Evolutionary conservation across 345 rosid species (phyloP).

Genomic region (Rhodamnia rubescens): DNA sequence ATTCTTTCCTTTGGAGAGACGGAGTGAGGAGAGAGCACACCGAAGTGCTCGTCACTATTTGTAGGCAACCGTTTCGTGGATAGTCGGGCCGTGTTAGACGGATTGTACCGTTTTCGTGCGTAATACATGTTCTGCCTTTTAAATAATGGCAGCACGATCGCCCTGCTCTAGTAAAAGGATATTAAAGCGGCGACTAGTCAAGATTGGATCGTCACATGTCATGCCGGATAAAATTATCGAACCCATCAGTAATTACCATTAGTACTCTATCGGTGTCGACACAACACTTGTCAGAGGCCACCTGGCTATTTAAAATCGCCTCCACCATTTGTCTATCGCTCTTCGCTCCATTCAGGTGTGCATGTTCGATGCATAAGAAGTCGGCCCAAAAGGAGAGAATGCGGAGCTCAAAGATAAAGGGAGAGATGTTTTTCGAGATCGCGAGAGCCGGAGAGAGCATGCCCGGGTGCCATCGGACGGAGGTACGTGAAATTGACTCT

Average conservation of each 20-base stretch:
- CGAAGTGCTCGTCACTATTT: neutral
- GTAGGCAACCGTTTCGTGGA: neutral
- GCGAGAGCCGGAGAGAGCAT: neutral
- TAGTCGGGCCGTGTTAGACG: neutral
- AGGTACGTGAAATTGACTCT: neutral
- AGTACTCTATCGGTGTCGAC: fast-evolving
- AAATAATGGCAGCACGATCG: neutral
- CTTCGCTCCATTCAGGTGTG: too few relatives aligned
- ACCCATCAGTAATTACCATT: fast-evolving
- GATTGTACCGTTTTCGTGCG: neutral
- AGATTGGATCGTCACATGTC: neutral
- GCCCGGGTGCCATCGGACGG: neutral
- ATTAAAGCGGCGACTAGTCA: neutral
- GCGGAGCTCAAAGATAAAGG: neutral
- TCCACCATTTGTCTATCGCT: neutral
- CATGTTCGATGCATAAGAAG: too few relatives aligned
- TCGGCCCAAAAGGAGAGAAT: neutral
- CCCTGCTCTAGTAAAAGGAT: neutral
- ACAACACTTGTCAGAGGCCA: fast-evolving
- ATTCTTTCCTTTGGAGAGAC: neutral
- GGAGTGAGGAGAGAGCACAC: neutral
- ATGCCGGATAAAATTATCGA: neutral
- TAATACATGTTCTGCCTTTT: fast-evolving
- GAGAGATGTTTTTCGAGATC: neutral
- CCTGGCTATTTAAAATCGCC: neutral